Evolutionary conservation across 2,329 filamentous ascomycete species (phyloP), one percentile per base, ranked within the genome.

Genomic region (Zasmidium cellare): DNA sequence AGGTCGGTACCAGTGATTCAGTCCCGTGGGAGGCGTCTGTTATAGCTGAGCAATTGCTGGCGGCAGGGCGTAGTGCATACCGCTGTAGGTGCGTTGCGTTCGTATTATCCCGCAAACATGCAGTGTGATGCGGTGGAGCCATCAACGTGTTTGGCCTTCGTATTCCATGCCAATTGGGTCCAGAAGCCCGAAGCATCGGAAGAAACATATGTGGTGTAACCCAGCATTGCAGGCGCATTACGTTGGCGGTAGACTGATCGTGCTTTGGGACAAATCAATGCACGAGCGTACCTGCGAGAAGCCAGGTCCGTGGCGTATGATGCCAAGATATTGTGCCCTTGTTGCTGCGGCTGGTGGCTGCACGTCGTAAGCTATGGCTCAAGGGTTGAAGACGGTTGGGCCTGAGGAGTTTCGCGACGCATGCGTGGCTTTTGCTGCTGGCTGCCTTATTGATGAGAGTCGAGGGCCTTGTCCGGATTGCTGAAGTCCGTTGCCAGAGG

Each of bases 331-430:
- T 28, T 11, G 6, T 11, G 25, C 11, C 25, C 25, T 11, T 28
- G 25, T 11, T 28, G 25, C 25, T 28, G 25, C n/a, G n/a, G n/a
- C n/a, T n/a, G n/a, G n/a, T 46, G 41, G n/a, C 47, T 49, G 47
- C 47, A 49, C 47, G 47, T 49, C 47, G 47, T 49, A 49, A 49
- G 47, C 47, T 41, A 14, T 5, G 35, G 35, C 35, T 41, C 35
- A 41, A 41, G 14, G 28, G 7, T 31, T 14, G 7, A 31, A n/a
- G n/a, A n/a, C n/a, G n/a, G n/a, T 31, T 31, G 7, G 28, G 28
- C 14, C 16, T 41, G 12, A 14, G 35, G 35, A 9, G 35, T 41
- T n/a, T n/a, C n/a, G n/a, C n/a, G n/a, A n/a, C n/a, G 35, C 35
- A n/a, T 14, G n/a, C n/a, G 35, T 41, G 35, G 35, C n/a, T 14